phyloP scores from a whole-genome alignment of 768 basidiomycete genomes.

The Tylopilus rubrobrunneus region DNA sequence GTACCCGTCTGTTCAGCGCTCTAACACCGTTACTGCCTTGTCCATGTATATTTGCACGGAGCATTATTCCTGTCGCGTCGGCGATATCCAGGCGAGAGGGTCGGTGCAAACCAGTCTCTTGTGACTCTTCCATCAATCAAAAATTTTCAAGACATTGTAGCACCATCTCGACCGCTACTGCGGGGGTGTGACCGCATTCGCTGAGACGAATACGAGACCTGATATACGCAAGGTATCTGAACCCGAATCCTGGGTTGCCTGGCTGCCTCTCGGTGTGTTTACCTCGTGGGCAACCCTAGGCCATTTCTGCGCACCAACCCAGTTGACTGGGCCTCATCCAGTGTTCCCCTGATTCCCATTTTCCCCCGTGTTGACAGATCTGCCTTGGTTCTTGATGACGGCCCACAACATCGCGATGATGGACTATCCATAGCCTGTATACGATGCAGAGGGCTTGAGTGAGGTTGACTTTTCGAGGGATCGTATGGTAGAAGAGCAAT shows the following conservation, averaged over 20 bases:
- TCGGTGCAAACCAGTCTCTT: not conserved
- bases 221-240: not conserved
- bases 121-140: too few relatives aligned
- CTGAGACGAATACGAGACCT: not conserved
- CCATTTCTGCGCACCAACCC: not conserved
- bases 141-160: not conserved
- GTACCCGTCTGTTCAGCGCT: constrained; percentile 1
- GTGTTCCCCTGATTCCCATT: not conserved
- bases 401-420: not conserved
- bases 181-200: not conserved
- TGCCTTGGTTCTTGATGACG: not conserved
- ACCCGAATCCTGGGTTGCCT: not conserved
- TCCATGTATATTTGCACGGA: not conserved
- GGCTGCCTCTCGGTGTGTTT: constrained; percentile 5
- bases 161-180: not conserved
- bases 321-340: not conserved
- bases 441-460: too few relatives aligned
- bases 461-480: not conserved
- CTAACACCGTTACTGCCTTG: constrained; percentile 11
- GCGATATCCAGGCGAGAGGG: too few relatives aligned
- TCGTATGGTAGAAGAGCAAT: too few relatives aligned
- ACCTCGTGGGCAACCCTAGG: constrained; percentile 6
- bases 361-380: not conserved
- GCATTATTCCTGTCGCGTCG: not conserved
- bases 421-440: not conserved